Base-by-base conservation (phyloP, 179 eudicot genomes). In the Vitellaria paradoxa region DNA sequence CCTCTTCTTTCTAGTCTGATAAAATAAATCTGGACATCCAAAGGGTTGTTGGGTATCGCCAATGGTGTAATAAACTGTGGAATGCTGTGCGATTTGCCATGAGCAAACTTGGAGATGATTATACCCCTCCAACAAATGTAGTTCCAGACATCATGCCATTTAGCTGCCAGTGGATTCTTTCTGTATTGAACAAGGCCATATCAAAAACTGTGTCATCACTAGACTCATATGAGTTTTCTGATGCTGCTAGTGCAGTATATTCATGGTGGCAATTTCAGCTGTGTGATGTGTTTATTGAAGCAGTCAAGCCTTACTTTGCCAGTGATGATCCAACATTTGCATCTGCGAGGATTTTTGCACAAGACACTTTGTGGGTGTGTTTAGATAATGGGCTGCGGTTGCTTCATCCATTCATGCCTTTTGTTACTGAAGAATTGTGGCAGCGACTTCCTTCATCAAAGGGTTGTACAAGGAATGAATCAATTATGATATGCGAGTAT, bases 51-150 rank as follows among this genome's bases (percentile, higher is more conserved):
- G 97, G 99, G 24, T 96, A 93, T 80, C 99, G 98, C 20, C 91
- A 96, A 50, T 96, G 99, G 99, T 96, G 99, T 87, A 96, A 93
- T 76, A 96, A 95, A 73, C 82, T 96, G 24, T 96, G 99, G 99
- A 96, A 96, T 82, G 99, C 97, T 46, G 87, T 89, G 71, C 86
- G 92, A 81, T 96, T 96, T 82, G 96, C 98, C 49, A 87, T 96
- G 97, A 86, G 87, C 82, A 93, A 93, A 83, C 92, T 93, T 65
- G 98, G 99, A 77, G 91, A 90, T 68, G 89, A 80, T 81, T 96
- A 91, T 74, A 74, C 79, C 65, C 98, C 99, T 81, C 91, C 97
- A 23, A 66, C 83, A 68, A 75, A 80, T 72, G 60, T 96, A 49
- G 79, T 56, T 68, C 87, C 91, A 18, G 72, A 77, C 40, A 65